Evolutionary conservation across 2,329 filamentous ascomycete genomes (phyloP).

Genomic region (Penicillium sp.): DNA sequence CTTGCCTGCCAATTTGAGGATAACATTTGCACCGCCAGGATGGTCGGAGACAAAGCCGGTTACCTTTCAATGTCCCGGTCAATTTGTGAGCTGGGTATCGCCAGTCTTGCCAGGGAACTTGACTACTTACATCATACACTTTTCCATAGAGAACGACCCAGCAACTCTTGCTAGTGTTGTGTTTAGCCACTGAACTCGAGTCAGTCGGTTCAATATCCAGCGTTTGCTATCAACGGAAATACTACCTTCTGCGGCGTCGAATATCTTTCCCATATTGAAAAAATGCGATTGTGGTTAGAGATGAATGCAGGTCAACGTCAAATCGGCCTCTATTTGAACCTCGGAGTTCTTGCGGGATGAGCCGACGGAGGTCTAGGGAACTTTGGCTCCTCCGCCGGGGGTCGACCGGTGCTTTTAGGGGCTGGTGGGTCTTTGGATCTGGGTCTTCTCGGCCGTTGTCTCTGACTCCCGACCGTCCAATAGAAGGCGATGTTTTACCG

Average conservation of each 20-base stretch:
- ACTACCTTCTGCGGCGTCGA: constrained; percentile 22
- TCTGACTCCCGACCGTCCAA: constrained; percentile 1
- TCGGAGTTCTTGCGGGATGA: not conserved
- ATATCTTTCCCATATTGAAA: constrained; percentile 19
- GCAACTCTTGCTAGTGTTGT: constrained; percentile 20
- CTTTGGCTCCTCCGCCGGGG: not conserved
- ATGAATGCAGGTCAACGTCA: not conserved
- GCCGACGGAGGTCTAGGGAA: not conserved
- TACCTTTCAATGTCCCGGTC: constrained; percentile 33
- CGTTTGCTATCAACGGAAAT: not conserved
- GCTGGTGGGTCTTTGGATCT: constrained; percentile 1
- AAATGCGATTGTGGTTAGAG: not conserved
- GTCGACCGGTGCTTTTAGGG: not conserved
- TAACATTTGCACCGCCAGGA: constrained; percentile 82
- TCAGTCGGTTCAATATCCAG: not conserved
- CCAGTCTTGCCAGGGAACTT: not conserved
- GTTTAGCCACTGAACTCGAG: constrained; percentile 10
- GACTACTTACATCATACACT: constrained; percentile 31
- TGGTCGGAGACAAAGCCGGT: constrained; percentile 83
- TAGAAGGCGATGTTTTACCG: not conserved
- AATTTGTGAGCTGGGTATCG: not conserved
- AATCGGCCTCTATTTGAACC: not conserved
- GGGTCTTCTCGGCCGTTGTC: not conserved
- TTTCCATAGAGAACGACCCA: constrained; percentile 32
- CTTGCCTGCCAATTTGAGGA: constrained; percentile 80